Base-by-base conservation (phyloP, 108 stramenopile species). In the Cylindrotheca closterium region DNA sequence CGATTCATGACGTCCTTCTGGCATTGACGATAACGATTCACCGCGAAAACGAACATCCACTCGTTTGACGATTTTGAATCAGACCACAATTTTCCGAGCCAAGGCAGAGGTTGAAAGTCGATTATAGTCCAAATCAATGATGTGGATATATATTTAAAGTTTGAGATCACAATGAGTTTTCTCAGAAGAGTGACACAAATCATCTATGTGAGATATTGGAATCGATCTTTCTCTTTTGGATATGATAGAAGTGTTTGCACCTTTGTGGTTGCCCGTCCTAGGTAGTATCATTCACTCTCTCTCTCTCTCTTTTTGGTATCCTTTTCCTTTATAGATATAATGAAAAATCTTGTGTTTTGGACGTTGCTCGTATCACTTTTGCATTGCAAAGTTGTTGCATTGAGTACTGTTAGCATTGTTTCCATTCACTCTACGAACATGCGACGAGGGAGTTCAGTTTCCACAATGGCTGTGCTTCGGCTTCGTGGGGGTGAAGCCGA, bases 1-100 rank as follows among this genome's bases (percentile, higher is more conserved):
- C n/a, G n/a, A n/a, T n/a, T n/a, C n/a, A n/a, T n/a, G n/a, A n/a
- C n/a, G n/a, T n/a, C n/a, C n/a, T 42, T 42, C 7, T 42, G 37
- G 37, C 37, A 10, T 42, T 42, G 37, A 42, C 37, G 37, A 42
- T 42, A 42, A 42, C 15, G 37, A 42, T 42, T 42, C 37, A 42
- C 15, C 37, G 37, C 7, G 7, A 42, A 7, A 15, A 15, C 37
- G 37, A 42, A 15, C 37, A 42, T 42, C 37, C 10, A 7, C 37
- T 10, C 37, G 15, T 7, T 42, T 7, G 15, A 7, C 37, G 37
- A 42, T 42, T 42, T 10, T 42, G 37, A 42, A 42, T 42, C 37
- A 42, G 37, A 42, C 37, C 37, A 42, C 37, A 42, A 42, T 42
- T 42, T 42, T 42, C 37, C 37, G 37, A 42, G 37, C 37, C 37